Percentiles rank a stretch among this genome's conserved stretches.
phyloP scores from a whole-genome alignment of 495 filamentous ascomycete genomes.

The Daldinia concentrica region DNA sequence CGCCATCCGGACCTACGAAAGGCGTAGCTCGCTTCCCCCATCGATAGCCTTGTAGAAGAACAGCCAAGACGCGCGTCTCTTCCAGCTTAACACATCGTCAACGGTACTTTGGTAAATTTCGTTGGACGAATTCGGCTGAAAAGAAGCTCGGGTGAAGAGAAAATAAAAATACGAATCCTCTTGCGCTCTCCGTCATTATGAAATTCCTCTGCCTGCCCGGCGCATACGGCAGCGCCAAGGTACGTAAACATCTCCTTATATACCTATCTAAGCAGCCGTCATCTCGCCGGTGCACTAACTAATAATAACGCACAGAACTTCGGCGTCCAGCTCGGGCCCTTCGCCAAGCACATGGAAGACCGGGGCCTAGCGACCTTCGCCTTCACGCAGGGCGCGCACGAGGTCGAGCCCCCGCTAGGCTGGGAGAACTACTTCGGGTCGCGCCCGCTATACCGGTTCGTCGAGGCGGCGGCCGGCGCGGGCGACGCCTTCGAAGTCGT shows the following conservation, averaged over 20 bases:
- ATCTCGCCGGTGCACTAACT: background rate
- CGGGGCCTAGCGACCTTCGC: conserved; percentile 56
- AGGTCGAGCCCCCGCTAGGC: conserved; percentile 56
- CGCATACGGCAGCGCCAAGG: conserved; percentile 57
- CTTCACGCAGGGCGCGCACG: conserved; percentile 58
- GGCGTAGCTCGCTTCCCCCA: conserved; percentile 1
- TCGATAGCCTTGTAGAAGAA: conserved; percentile 14
- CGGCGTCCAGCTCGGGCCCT: conserved; percentile 61
- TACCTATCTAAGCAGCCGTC: background rate
- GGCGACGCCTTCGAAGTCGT: conserved; percentile 58
- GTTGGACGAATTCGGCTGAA: background rate
- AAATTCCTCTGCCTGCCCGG: conserved; percentile 50
- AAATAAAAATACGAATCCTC: background rate
- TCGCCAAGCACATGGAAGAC: conserved; percentile 56
- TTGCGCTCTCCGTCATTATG: conserved; percentile 28
- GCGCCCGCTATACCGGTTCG: conserved; percentile 62
- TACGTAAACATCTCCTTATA: background rate
- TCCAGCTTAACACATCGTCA: background rate
- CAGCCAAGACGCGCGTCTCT: conserved; percentile 5
- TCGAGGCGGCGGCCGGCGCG: conserved; percentile 51
- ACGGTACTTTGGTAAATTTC: conserved; percentile 1
- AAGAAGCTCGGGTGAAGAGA: background rate
- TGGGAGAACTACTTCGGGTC: conserved; percentile 64
- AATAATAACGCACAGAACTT: conserved; percentile 55
- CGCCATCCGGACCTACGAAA: conserved; percentile 18